These are phyloP conservation scores for Suillus alpinus DNA, from an alignment of 768 basidiomycete genomes.

Conservation along the genomic window DNA sequence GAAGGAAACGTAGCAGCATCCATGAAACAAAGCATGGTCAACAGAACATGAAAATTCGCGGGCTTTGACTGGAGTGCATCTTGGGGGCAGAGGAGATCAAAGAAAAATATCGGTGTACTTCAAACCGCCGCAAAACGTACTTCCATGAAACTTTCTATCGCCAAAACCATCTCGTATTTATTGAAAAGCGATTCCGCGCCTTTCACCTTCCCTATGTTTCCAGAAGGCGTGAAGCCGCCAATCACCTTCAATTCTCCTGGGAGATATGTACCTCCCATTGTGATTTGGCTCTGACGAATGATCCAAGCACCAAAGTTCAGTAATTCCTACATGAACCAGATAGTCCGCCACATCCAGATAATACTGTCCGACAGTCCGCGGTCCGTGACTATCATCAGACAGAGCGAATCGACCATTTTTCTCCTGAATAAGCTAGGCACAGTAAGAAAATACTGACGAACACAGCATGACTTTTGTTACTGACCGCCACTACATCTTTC, in stretches of 20 bases:
- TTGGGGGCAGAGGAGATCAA: not conserved
- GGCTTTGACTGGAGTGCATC: not conserved
- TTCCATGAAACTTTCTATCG: not conserved
- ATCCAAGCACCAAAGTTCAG: constrained; percentile 62
- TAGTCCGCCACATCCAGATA: constrained; percentile 69
- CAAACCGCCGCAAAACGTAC: not conserved
- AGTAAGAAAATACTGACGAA: constrained; percentile 5
- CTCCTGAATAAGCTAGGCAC: constrained; percentile 61
- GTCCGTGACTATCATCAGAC: constrained; percentile 96
- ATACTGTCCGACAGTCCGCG: constrained; percentile 83
- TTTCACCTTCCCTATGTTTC: constrained; percentile 27
- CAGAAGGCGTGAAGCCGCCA: constrained; percentile 68
- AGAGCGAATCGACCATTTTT: constrained; percentile 74
- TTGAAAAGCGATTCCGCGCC: not conserved
- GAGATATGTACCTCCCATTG: constrained; percentile 42
- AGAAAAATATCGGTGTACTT: not conserved
- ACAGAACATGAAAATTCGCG: not conserved
- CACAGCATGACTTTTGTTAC: constrained; percentile 23
- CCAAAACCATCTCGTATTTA: not conserved
- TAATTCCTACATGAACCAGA: constrained; percentile 54
- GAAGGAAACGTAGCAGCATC: not conserved
- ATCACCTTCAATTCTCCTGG: constrained; percentile 45
- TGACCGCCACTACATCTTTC: constrained; percentile 69
- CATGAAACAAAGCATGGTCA: not conserved
- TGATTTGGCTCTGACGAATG: constrained; percentile 41